phyloP scores from a whole-genome alignment of 805 yeast species.

The Pachysolen tannophilus region DNA sequence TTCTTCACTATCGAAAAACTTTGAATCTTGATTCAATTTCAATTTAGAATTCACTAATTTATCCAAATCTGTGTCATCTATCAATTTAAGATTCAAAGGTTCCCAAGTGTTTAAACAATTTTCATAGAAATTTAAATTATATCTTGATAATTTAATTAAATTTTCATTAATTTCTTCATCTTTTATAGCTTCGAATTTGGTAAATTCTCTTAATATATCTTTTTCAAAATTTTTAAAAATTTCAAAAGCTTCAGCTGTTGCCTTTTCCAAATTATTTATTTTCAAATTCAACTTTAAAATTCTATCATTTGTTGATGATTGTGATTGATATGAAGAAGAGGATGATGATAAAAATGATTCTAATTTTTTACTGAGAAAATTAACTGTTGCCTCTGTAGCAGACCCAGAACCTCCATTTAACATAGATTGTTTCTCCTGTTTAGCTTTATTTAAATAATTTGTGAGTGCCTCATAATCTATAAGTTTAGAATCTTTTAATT shows the following conservation, averaged over 20 bases:
- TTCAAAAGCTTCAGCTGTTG: slow-evolving; percentile 33
- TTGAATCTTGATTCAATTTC: slow-evolving; percentile 16
- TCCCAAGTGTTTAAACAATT: slow-evolving; percentile 67
- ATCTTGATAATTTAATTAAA: slow-evolving; percentile 64
- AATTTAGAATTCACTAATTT: slow-evolving; percentile 5
- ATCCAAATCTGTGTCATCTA: not conserved
- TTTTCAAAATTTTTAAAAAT: slow-evolving; percentile 38
- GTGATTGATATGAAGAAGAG: slow-evolving; percentile 29
- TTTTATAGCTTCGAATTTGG: slow-evolving; percentile 72
- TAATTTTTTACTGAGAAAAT: slow-evolving; percentile 36
- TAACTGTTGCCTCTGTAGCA: slow-evolving; percentile 26
- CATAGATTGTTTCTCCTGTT: slow-evolving; percentile 44
- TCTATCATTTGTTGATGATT: slow-evolving; percentile 35
- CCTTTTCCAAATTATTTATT: slow-evolving; percentile 36
- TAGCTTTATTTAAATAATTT: slow-evolving; percentile 69
- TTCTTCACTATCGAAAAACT: slow-evolving; percentile 18
- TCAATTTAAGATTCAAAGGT: slow-evolving; percentile 17
- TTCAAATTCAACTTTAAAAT: slow-evolving; percentile 30
- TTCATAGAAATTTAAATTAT: slow-evolving; percentile 66
- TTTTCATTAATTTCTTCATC: slow-evolving; percentile 68
- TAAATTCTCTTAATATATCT: slow-evolving; percentile 37
- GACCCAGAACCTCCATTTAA: slow-evolving; percentile 26
- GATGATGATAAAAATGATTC: slow-evolving; percentile 36
- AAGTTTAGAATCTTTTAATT: slow-evolving; percentile 83
- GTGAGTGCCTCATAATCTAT: slow-evolving; percentile 82